Percentiles rank a stretch among this genome's conserved stretches.
Conservation (phyloP, 306 rosid genomes). For the Benincasa hispida region DNA sequence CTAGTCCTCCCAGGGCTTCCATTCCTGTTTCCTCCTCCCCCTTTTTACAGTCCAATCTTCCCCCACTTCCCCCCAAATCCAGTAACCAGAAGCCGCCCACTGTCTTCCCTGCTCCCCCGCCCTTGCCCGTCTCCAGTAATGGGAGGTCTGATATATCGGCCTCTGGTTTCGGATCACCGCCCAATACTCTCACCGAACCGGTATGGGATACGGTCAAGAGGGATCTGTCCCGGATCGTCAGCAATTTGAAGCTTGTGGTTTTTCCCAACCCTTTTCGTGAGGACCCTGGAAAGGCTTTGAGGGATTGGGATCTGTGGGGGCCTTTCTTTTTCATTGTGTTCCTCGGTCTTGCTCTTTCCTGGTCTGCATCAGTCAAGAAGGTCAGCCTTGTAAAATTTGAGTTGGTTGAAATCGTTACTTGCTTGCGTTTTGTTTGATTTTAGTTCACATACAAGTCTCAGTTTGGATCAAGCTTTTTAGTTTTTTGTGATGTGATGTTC, state of each 20-base stretch:
- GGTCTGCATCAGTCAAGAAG: slow-evolving; percentile 99
- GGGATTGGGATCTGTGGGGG: slow-evolving; percentile 99
- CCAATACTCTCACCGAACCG: slow-evolving; percentile 88
- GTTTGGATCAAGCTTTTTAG: not conserved
- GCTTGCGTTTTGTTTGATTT: not conserved
- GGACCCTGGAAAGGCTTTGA: slow-evolving; percentile 88
- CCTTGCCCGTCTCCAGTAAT: slow-evolving; percentile 21
- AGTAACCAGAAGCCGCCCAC: slow-evolving; percentile 22
- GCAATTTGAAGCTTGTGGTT: slow-evolving; percentile 90
- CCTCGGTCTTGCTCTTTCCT: slow-evolving; percentile 75
- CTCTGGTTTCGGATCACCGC: slow-evolving; percentile 58
- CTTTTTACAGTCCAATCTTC: slow-evolving; percentile 27
- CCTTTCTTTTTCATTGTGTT: slow-evolving; percentile 97
- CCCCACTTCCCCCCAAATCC: slow-evolving; percentile 13
- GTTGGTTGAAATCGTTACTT: not conserved
- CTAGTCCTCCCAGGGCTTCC: slow-evolving; percentile 77
- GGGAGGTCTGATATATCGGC: slow-evolving; percentile 16
- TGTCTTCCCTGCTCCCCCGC: slow-evolving; percentile 19
- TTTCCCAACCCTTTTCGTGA: slow-evolving; percentile 90
- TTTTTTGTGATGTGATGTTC: not conserved
- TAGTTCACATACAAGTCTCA: not conserved
- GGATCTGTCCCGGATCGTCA: slow-evolving; percentile 87
- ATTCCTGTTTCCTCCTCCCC: slow-evolving; percentile 68
- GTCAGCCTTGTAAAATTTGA: slow-evolving; percentile 16
- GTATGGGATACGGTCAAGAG: slow-evolving; percentile 94